Base-by-base conservation (phyloP, 2,329 filamentous ascomycete species). In the Pseudopyricularia cyperi region DNA sequence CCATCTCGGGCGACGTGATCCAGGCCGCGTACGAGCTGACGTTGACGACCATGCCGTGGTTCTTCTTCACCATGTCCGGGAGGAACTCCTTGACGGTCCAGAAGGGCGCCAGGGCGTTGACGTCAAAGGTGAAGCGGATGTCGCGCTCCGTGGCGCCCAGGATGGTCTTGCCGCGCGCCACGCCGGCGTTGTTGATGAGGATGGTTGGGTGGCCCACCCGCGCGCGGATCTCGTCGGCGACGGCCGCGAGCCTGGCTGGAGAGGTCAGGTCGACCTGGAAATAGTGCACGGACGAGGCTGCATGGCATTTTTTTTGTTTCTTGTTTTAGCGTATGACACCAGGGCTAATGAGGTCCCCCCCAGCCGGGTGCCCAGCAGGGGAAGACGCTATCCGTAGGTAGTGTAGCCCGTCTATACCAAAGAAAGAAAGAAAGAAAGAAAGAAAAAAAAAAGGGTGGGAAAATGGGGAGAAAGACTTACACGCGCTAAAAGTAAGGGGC, bases 11-110 rank as follows among this genome's bases (percentile, higher is more conserved):
- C 0, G 79, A 74, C 1, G 75, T 70, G 7, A 80, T 57, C 66
- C 78, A 86, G 12, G 76, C 75, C 0, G 83, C 82, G 48, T 79
- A 71, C 2, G 76, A 82, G 14, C 85, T 79, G 22, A 89, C 74
- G 0, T 82, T 88, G 22, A 88, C 82, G 39, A 89, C 64, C 73
- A 85, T 85, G 54, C 85, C 85, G 66, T 89, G 84, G 66, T 87
- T 80, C 12, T 61, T 62, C 7, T 66, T 61, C 50, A 83, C 65
- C 74, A 89, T 84, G 57, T 68, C 62, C 0, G 85, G 85, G 1
- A 89, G 68, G 65, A 88, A 88, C 53, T 82, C 75, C 61, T 80
- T 76, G 7, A 75, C 67, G n/a, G 81, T 72, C 71, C 75, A 82
- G 69, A 46, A 52, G 66, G 84, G 83, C 2, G 80, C 72, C 32